Conservation (phyloP, 257 asterid genomes). For the Gentiana macrophylla region DNA sequence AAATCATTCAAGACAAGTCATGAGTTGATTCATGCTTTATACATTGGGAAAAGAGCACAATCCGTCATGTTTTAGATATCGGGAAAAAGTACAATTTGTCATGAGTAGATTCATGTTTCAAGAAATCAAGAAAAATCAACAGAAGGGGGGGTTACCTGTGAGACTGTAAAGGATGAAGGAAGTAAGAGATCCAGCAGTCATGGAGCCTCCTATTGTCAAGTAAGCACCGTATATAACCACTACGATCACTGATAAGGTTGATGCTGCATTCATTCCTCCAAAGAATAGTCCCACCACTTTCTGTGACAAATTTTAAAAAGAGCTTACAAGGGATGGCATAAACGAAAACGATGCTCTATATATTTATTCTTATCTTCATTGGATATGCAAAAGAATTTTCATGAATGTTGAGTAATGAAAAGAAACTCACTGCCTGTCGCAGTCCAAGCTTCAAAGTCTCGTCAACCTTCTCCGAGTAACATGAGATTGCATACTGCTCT, state of each 20-base stretch:
- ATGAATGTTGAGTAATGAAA: not conserved
- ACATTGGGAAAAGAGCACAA: too few species aligned
- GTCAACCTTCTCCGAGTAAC: conserved; percentile 77
- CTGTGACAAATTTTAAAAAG: conserved; percentile 23
- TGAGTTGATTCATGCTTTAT: too few species aligned
- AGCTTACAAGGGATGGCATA: not conserved
- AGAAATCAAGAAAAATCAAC: too few species aligned
- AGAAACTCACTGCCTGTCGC: conserved; percentile 65
- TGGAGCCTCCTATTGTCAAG: conserved; percentile 65
- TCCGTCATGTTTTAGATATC: too few species aligned
- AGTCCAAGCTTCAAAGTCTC: conserved; percentile 82
- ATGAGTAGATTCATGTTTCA: not conserved
- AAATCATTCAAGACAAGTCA: conserved; percentile 1
- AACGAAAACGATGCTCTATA: conserved; percentile 1
- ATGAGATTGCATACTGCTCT: conserved; percentile 54
- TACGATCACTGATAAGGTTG: conserved; percentile 70
- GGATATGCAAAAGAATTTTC: conserved; percentile 1
- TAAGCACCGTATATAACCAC: conserved; percentile 76
- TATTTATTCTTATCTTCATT: not conserved
- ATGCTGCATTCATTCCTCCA: conserved; percentile 73
- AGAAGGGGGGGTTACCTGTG: conserved; percentile 33
- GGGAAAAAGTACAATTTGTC: too few species aligned
- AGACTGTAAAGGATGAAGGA: conserved; percentile 84
- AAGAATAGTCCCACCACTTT: conserved; percentile 56
- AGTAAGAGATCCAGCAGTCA: conserved; percentile 75